Conservation (phyloP, 2,329 filamentous ascomycete genomes). For the Paracamarosporium sp. region DNA sequence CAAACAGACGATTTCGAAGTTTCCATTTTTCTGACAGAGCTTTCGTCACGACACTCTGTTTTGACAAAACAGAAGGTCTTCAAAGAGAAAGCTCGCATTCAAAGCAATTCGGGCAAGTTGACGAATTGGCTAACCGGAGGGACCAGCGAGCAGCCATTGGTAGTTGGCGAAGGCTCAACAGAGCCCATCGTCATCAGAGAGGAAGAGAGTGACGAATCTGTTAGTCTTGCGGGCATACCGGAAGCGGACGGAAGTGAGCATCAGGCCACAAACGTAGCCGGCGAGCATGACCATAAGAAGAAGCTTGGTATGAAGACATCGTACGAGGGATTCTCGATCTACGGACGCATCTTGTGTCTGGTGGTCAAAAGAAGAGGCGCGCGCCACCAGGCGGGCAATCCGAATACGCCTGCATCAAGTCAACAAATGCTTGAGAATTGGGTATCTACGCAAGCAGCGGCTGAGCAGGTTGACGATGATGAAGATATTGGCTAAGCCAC, state of each 20-base stretch:
- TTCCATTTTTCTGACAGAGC: constrained; percentile 89
- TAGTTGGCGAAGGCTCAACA: constrained; percentile 54
- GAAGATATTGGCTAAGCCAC: constrained; percentile 41
- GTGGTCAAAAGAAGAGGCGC: constrained; percentile 76
- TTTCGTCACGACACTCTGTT: constrained; percentile 82
- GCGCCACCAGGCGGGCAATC: constrained; percentile 24
- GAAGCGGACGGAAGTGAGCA: constrained; percentile 38
- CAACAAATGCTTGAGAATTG: constrained; percentile 52
- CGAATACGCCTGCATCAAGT: constrained; percentile 30
- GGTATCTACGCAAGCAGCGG: constrained; percentile 51
- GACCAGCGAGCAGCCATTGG: constrained; percentile 50
- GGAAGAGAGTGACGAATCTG: constrained; percentile 62
- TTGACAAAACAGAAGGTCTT: constrained; percentile 84
- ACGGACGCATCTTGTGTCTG: constrained; percentile 88
- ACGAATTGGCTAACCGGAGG: constrained; percentile 54
- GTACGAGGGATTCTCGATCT: constrained; percentile 96
- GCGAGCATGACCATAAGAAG: constrained; percentile 80
- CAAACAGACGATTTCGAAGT: constrained; percentile 89
- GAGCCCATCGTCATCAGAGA: constrained; percentile 57
- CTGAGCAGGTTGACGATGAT: constrained; percentile 40
- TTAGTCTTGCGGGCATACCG: constrained; percentile 65
- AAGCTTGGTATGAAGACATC: constrained; percentile 84
- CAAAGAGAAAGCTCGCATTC: constrained; percentile 51
- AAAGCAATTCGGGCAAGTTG: constrained; percentile 55
- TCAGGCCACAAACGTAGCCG: constrained; percentile 22